A percentile compares a stretch with the other conserved stretches of the same genome.
phyloP scores from a whole-genome alignment of 257 asterid genomes.

The Solanum paucissectum region DNA sequence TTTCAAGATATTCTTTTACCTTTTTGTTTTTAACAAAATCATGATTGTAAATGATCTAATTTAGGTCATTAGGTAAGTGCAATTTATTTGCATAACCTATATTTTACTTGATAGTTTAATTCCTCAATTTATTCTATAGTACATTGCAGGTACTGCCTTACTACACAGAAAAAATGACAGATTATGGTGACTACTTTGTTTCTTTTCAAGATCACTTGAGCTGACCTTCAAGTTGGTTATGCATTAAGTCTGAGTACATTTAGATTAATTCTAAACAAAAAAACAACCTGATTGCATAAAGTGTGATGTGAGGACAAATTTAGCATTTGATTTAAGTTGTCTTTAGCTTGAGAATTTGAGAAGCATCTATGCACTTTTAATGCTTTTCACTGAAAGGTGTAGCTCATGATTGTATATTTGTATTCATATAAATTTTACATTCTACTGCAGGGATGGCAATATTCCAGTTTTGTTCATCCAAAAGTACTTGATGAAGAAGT shows the following conservation, averaged over 20 bases:
- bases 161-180: background rate
- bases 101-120: too few species aligned
- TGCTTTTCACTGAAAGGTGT: background rate
- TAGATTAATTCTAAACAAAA: background rate
- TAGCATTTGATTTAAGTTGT: background rate
- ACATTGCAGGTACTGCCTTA: too few species aligned
- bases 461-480: conserved; percentile 68
- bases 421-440: background rate
- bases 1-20: too few species aligned
- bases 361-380: background rate
- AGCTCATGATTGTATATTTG: background rate
- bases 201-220: background rate
- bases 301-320: background rate
- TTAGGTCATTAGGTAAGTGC: too few species aligned
- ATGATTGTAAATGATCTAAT: too few species aligned
- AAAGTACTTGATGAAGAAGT: conserved; percentile 72
- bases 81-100: too few species aligned
- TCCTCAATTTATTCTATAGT: too few species aligned
- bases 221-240: background rate
- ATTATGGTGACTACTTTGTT: background rate
- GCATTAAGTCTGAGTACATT: background rate
- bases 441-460: conserved; percentile 63
- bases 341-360: background rate
- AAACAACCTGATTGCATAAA: background rate
- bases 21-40: too few species aligned